Base-by-base conservation (phyloP, 1,139 yeast genomes). In the Nakaseomyces nivariensis region DNA sequence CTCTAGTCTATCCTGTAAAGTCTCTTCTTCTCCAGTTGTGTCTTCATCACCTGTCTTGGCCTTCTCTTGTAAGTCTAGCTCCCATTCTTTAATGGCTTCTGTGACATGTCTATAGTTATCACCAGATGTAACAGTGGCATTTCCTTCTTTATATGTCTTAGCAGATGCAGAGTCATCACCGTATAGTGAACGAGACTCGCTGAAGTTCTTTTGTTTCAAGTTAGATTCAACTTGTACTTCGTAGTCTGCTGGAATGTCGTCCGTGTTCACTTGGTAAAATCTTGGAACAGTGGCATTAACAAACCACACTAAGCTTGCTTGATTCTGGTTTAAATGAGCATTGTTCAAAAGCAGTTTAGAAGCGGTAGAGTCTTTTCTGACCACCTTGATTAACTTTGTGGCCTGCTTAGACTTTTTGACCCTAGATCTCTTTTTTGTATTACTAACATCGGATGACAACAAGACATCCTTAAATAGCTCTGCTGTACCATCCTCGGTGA, bases 81-180 rank as follows among this genome's bases (percentile, higher is more conserved):
- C 80, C 40, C 73, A 74, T 25, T 72, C 72, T 31, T 69, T 68
- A 37, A 63, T 62, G 5, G 62, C 58, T 34, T 63, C 63, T 42
- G 73, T 72, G 45, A 82, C 68, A 62, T 81, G 79, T 55, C 71
- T 72, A 52, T 80, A 73, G 59, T 84, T 82, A 54, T 76, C 76
- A 55, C 94, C 89, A 54, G 81, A 79, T 5, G 81, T 73, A 3
- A 84, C 75, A 31, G 77, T 73, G 1, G 95, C 81, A 54, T 78
- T 74, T 38, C 79, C 78, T 65, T 90, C 97, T 50, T 75, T 78
- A 64, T 89, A 92, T 31, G 71, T 74, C 46, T 72, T 75, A 1
- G 84, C 75, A 0, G 95, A 82, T 1, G 96, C 89, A 3, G 79
- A 64, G 68, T 87, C 96, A 52, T 77, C 79, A 4, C 87, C 88